These are phyloP conservation scores for Carex kokanica DNA, from an alignment of 176 grass and related monocot genomes.

Conservation along the genomic window DNA sequence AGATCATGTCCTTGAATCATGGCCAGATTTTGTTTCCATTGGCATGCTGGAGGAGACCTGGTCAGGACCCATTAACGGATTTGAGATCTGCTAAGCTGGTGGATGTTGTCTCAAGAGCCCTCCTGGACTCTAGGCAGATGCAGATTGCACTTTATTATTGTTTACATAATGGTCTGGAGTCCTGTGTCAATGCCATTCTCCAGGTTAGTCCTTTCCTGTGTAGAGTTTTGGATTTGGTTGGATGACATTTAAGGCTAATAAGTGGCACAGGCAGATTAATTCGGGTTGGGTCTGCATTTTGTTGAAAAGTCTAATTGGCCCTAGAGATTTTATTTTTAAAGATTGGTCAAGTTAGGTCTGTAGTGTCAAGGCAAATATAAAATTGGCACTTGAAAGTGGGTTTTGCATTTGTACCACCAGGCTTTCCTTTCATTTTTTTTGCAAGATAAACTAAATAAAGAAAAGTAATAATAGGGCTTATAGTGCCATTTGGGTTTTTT, in stretches of 20 bases:
- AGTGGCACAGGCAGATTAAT: neutral
- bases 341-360: neutral
- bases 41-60: constrained; percentile 47
- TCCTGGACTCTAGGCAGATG: constrained; percentile 61
- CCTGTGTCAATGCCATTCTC: constrained; percentile 76
- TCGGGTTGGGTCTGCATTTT: neutral
- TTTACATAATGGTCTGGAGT: constrained; percentile 86
- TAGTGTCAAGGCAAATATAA: neutral
- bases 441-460: neutral
- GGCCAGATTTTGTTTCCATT: constrained; percentile 74
- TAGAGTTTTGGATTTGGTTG: neutral
- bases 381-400: neutral
- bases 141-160: constrained; percentile 92
- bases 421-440: constrained; percentile 1
- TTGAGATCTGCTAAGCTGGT: constrained; percentile 48
- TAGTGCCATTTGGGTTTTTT: constrained; percentile 2
- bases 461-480: neutral
- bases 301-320: neutral
- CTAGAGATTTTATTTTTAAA: neutral
- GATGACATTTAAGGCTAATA: neutral
- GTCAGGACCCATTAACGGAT: constrained; percentile 43
- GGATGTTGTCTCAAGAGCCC: constrained; percentile 58
- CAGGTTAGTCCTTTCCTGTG: constrained; percentile 48
- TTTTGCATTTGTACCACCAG: neutral
- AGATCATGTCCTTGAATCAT: constrained; percentile 59